Conservation (phyloP, 2,329 filamentous ascomycete species). For the Ascochyta pisi region DNA sequence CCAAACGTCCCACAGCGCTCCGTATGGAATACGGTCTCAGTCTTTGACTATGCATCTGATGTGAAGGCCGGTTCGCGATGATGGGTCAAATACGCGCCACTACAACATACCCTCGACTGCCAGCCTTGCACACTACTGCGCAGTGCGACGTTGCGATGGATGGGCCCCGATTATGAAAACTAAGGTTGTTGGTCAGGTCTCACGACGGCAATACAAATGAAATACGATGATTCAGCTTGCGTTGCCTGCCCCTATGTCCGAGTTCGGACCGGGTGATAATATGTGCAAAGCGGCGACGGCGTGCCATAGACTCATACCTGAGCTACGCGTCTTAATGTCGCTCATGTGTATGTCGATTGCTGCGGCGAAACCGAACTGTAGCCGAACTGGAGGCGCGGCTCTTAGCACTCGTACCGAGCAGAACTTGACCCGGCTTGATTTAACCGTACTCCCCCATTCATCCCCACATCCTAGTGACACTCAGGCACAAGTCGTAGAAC, state of each 20-base stretch:
- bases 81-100: background rate
- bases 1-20: background rate
- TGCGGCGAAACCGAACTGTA: slow-evolving; percentile 25
- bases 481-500: slow-evolving; percentile 26
- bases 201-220: slow-evolving; percentile 16
- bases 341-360: slow-evolving; percentile 21
- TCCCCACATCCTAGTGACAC: slow-evolving; percentile 29
- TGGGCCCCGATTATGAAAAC: background rate
- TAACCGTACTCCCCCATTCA: slow-evolving; percentile 40
- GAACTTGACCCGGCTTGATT: slow-evolving; percentile 33
- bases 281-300: background rate
- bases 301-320: too few species aligned
- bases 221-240: slow-evolving; percentile 1
- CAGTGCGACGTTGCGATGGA: background rate
- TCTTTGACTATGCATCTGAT: background rate
- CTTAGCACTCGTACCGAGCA: slow-evolving; percentile 1
- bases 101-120: background rate
- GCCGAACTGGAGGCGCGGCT: slow-evolving; percentile 5
- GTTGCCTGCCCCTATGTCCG: background rate
- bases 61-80: background rate
- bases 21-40: background rate
- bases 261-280: background rate
- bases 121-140: background rate
- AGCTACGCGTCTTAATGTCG: too few species aligned
- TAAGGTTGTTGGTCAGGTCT: background rate